phyloP scores from a whole-genome alignment of 148 eudicot genomes.

The Nyssa sinensis region DNA sequence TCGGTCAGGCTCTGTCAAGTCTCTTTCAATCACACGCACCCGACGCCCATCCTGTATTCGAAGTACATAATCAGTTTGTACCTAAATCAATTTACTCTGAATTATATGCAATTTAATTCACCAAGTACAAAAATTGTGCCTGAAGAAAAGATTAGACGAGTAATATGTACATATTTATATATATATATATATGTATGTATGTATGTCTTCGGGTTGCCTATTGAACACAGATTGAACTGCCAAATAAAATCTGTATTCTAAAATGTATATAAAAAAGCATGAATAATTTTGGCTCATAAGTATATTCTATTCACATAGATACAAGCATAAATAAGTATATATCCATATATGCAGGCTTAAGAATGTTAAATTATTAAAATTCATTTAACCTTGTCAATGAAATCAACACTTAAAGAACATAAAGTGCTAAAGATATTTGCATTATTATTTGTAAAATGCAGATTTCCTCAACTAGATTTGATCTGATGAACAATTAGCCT shows the following conservation, averaged over 20 bases:
- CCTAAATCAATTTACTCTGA: background rate
- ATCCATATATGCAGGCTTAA: background rate
- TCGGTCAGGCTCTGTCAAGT: constrained; percentile 74
- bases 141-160: no score
- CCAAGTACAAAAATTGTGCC: no score
- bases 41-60: constrained; percentile 68
- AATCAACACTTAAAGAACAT: background rate
- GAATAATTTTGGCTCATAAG: no score
- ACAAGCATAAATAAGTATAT: no score
- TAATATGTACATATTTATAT: no score
- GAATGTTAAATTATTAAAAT: no score
- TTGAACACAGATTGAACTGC: no score
- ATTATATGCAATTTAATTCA: no score
- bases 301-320: background rate
- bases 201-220: no score
- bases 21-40: constrained; percentile 82
- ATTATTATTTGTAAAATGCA: background rate
- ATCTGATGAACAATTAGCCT: background rate
- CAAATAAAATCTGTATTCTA: background rate
- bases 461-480: background rate
- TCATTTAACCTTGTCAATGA: background rate
- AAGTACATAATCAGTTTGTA: background rate
- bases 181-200: no score
- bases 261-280: no score
- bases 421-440: background rate